Base-by-base conservation (phyloP, 192 early-diverging fungal genomes). In the Entomortierella beljakovae region DNA sequence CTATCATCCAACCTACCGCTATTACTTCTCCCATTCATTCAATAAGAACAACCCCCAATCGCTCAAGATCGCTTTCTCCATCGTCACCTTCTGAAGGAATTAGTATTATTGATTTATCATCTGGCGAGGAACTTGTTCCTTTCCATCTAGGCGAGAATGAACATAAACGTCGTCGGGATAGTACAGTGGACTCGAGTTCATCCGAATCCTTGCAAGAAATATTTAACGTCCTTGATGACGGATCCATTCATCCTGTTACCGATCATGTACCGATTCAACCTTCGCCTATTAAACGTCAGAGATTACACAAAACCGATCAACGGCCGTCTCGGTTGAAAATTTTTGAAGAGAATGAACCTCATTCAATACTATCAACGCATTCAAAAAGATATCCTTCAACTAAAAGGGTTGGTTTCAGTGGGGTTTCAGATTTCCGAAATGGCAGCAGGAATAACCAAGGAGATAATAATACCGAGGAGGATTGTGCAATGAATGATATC, bases 71-170 rank as follows among this genome's bases (percentile, higher is more conserved):
- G 2, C 29, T 40, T 29, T 25, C 38, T 29, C 23, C 64, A 18
- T 20, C 64, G 9, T 9, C 26, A 16, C n/a, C 37, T 46, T 35
- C 50, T 3, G 52, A 62, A 22, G 68, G 68, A 6, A 54, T 67
- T 2, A 69, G 75, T 32, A 70, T 79, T 16, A 61, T 79, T 22
- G 75, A 79, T 32, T 37, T 79, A 2, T 70, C 67, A 11, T 79
- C 75, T 1, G 75, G 75, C 1, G 75, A 79, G 40, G 62, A 79
- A 42, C 57, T 79, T 35, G 55, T 42, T 2, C 29, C 62, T 4
- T 35, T 70, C 34, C 61, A 79, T 23, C 13, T 69, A 18, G 75
- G 75, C 0, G 67, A 79, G 32, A 79, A 58, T 26, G 68, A 79
- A 6, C 66, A 79, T 23, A 79, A 79, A 22, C 75, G 75, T 9